Evolutionary conservation across 2,329 filamentous ascomycete genomes (phyloP).

Genomic region (Calonectria pauciramosa): DNA sequence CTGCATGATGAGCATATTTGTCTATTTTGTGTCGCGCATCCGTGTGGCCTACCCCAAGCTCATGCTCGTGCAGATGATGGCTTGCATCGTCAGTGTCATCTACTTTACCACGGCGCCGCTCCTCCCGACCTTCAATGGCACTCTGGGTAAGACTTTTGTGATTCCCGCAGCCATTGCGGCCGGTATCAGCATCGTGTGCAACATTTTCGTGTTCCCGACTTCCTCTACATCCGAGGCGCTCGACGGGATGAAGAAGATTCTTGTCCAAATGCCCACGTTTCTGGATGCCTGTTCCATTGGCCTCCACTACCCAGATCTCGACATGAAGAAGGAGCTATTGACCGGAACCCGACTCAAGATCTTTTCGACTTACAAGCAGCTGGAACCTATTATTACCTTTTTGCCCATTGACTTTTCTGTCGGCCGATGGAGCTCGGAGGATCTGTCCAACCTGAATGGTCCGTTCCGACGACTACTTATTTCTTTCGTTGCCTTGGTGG

Average conservation of each 20-base stretch:
- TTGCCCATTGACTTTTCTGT: constrained; percentile 24
- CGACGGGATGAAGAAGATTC: constrained; percentile 22
- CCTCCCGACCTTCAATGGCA: constrained; percentile 56
- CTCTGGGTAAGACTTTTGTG: constrained; percentile 40
- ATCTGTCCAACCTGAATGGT: constrained; percentile 4
- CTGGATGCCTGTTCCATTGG: constrained; percentile 10
- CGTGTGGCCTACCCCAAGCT: constrained; percentile 62
- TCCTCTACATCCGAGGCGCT: constrained; percentile 63
- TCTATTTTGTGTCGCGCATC: constrained; percentile 51
- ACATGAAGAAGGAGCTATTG: constrained; percentile 12
- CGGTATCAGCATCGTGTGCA: constrained; percentile 59
- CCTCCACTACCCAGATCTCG: constrained; percentile 14
- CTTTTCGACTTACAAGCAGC: constrained; percentile 9
- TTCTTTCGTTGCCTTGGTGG: constrained; percentile 7
- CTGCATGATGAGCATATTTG: constrained; percentile 36
- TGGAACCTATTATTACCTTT: constrained; percentile 16
- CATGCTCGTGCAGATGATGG: constrained; percentile 59
- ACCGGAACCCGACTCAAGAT: background rate
- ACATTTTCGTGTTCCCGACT: constrained; percentile 62
- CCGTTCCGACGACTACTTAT: constrained; percentile 14
- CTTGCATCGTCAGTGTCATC: constrained; percentile 61
- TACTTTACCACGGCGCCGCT: constrained; percentile 59
- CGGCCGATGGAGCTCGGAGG: constrained; percentile 22
- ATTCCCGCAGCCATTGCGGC: constrained; percentile 59
- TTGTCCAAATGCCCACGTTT: constrained; percentile 10